These are phyloP conservation scores for Wakefieldia striispora DNA, from an alignment of 768 basidiomycete species.

Conservation along the genomic window DNA sequence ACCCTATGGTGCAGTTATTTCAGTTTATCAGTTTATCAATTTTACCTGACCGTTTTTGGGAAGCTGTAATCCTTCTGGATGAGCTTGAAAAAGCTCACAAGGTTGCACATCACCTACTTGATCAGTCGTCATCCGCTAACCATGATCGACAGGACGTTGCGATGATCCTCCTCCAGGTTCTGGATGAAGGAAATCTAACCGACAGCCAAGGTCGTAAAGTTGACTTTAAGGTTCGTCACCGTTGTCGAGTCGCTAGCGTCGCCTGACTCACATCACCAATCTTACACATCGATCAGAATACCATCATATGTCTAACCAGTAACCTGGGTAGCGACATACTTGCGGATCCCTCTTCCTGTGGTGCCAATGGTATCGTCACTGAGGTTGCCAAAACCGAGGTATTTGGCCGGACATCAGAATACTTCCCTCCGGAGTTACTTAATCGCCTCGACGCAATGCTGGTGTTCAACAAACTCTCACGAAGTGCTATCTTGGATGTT, in stretches of 20 bases:
- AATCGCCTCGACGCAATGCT: conserved; percentile 86
- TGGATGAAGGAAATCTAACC: conserved; percentile 87
- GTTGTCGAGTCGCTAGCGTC: background rate
- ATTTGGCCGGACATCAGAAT: conserved; percentile 68
- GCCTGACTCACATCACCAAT: background rate
- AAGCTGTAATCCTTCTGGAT: conserved; percentile 64
- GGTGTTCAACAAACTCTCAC: conserved; percentile 89
- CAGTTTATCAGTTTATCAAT: background rate
- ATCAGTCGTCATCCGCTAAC: background rate
- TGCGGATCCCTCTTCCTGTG: conserved; percentile 61
- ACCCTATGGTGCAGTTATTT: conserved; percentile 45
- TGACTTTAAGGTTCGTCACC: conserved; percentile 70
- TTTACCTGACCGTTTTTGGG: background rate
- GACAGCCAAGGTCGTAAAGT: conserved; percentile 92
- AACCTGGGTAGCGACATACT: conserved; percentile 84
- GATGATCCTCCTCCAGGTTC: conserved; percentile 86
- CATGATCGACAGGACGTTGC: conserved; percentile 62
- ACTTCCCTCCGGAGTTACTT: conserved; percentile 88
- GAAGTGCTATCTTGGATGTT: conserved; percentile 69
- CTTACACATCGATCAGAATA: conserved; percentile 51
- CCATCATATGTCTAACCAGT: conserved; percentile 87
- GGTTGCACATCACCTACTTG: conserved; percentile 29
- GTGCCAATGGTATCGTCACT: conserved; percentile 62
- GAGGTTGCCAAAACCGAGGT: conserved; percentile 62
- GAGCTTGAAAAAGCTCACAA: conserved; percentile 84